Evolutionary conservation across 192 early-diverging fungal species (phyloP).

Genomic region (Lunasporangiospora selenospora): DNA sequence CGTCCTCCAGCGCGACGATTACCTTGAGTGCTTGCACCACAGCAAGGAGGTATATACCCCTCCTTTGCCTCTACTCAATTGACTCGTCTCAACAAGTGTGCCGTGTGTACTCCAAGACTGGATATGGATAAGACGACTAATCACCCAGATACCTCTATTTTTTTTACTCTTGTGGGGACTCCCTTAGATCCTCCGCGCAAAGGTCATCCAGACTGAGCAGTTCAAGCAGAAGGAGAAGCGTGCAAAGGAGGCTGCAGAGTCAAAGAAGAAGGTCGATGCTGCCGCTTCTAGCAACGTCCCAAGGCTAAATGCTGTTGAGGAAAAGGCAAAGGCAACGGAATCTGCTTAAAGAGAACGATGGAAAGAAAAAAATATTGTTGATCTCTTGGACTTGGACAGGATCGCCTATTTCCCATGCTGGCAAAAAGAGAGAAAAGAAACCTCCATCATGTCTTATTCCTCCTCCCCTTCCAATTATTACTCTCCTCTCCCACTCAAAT

Average conservation of each 20-base stretch:
- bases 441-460: too few relatives aligned
- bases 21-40: slow-evolving; percentile 96
- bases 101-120: too few relatives aligned
- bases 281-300: slow-evolving; percentile 60
- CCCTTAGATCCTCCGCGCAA: slow-evolving; percentile 58
- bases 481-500: too few relatives aligned
- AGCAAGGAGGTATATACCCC: slow-evolving; percentile 81
- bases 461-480: too few relatives aligned
- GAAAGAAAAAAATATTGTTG: neutral
- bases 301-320: slow-evolving; percentile 59
- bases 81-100: too few relatives aligned
- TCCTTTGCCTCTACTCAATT: too few relatives aligned
- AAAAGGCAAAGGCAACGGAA: slow-evolving; percentile 44
- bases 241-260: slow-evolving; percentile 47
- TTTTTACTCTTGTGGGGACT: neutral
- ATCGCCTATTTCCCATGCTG: too few relatives aligned
- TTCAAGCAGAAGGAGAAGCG: slow-evolving; percentile 58
- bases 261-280: slow-evolving; percentile 54
- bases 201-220: slow-evolving; percentile 57
- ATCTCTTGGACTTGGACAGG: too few relatives aligned
- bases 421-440: too few relatives aligned
- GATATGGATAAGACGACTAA: too few relatives aligned
- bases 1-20: slow-evolving; percentile 85
- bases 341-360: slow-evolving; percentile 41
- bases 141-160: too few relatives aligned